Conservation (phyloP, 1,139 yeast species). For the Blastobotrys aristatus region DNA sequence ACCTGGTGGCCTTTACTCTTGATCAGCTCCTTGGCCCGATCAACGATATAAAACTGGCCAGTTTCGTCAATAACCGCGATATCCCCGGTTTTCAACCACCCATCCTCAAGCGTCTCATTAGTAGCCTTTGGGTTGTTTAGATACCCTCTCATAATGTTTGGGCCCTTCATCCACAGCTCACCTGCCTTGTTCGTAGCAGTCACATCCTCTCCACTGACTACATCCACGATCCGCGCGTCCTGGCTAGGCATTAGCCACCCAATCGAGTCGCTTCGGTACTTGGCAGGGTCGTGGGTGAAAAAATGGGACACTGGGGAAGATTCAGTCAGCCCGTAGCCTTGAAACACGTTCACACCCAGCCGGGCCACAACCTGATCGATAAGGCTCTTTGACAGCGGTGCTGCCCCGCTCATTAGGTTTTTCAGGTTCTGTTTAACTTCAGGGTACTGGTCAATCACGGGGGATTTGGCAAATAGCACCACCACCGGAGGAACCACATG, state of each 20-base stretch:
- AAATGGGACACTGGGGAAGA: constrained; percentile 34
- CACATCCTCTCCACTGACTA: constrained; percentile 43
- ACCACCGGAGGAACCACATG: constrained; percentile 39
- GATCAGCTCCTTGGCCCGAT: constrained; percentile 74
- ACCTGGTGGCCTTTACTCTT: constrained; percentile 81
- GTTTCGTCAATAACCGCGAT: constrained; percentile 51
- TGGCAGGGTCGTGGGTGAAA: constrained; percentile 17
- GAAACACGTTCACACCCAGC: constrained; percentile 30
- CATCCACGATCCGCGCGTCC: constrained; percentile 44
- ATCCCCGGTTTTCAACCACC: constrained; percentile 81
- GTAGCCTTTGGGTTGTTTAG: constrained; percentile 54
- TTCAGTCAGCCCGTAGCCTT: constrained; percentile 75
- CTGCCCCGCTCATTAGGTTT: constrained; percentile 35
- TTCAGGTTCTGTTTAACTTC: constrained; percentile 23
- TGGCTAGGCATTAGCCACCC: constrained; percentile 44
- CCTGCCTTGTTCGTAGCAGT: constrained; percentile 35
- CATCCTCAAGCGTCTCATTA: constrained; percentile 48
- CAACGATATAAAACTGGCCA: constrained; percentile 60
- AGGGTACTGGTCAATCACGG: constrained; percentile 32
- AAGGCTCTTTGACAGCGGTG: constrained; percentile 34
- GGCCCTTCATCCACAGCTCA: constrained; percentile 66
- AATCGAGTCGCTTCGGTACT: constrained; percentile 37
- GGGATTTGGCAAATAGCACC: constrained; percentile 36
- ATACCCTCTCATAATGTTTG: constrained; percentile 61
- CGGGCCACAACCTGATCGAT: constrained; percentile 21